Percentiles rank a stretch among this genome's conserved stretches.
Evolutionary conservation across 306 rosid species (phyloP).

Genomic region (Dryas octopetala): DNA sequence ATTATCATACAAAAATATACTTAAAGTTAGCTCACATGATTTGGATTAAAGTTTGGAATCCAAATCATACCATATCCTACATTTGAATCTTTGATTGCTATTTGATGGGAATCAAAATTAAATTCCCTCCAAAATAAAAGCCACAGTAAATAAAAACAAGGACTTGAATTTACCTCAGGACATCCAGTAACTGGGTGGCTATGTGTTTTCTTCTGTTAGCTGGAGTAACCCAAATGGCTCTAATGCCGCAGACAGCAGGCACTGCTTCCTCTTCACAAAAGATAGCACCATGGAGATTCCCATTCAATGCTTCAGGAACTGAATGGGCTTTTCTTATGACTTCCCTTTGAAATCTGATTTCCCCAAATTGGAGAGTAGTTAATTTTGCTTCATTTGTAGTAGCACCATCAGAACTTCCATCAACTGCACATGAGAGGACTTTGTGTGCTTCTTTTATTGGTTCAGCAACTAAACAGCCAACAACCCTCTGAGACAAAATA

Average conservation of each 20-base stretch:
- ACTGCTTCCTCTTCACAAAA: slow-evolving; percentile 54
- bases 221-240: slow-evolving; percentile 88
- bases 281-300: slow-evolving; percentile 44
- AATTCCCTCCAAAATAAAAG: neutral
- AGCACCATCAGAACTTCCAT: slow-evolving; percentile 20
- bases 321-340: slow-evolving; percentile 35
- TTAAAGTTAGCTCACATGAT: neutral
- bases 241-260: slow-evolving; percentile 69
- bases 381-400: slow-evolving; percentile 30
- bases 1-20: neutral
- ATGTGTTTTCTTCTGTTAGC: slow-evolving; percentile 70
- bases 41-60: neutral
- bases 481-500: slow-evolving; percentile 53
- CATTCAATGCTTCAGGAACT: slow-evolving; percentile 32
- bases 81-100: neutral
- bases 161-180: slow-evolving; percentile 56
- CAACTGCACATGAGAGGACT: slow-evolving; percentile 43
- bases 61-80: neutral
- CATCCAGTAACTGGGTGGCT: slow-evolving; percentile 69
- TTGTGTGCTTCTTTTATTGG: slow-evolving; percentile 71
- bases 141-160: neutral
- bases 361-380: slow-evolving; percentile 62
- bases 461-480: slow-evolving; percentile 66
- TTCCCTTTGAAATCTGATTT: slow-evolving; percentile 66
- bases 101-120: neutral